These are phyloP conservation scores for Trapa bicornis DNA, from an alignment of 345 rosid genomes.

Conservation along the genomic window DNA sequence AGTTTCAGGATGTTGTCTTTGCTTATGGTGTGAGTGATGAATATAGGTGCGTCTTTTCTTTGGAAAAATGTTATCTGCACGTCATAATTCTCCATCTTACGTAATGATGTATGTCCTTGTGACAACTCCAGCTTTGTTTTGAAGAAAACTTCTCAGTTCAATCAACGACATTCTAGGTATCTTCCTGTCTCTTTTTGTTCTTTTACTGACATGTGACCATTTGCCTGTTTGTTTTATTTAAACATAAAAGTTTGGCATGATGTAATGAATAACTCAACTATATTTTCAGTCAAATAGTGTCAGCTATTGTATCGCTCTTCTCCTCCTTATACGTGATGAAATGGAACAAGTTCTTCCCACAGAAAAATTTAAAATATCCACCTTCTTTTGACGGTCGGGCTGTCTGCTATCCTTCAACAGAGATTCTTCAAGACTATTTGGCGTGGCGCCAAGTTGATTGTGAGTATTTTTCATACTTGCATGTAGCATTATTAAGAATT, in stretches of 20 bases:
- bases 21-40: constrained; percentile 88
- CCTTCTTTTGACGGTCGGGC: constrained; percentile 88
- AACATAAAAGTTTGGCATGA: not conserved
- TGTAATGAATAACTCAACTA: not conserved
- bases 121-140: constrained; percentile 50
- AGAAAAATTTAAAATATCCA: constrained; percentile 48
- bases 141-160: constrained; percentile 47
- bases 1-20: constrained; percentile 55
- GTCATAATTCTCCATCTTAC: not conserved
- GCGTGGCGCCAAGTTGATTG: constrained; percentile 99
- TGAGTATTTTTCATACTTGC: constrained; percentile 26
- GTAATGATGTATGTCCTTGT: not conserved
- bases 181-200: constrained; percentile 3
- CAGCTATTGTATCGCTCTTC: constrained; percentile 60
- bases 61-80: not conserved
- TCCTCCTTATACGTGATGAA: constrained; percentile 49
- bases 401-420: constrained; percentile 66
- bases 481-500: not conserved
- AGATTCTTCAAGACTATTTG: constrained; percentile 71
- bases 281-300: constrained; percentile 45
- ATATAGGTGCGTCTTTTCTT: constrained; percentile 47
- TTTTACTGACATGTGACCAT: not conserved
- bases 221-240: not conserved
- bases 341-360: constrained; percentile 75
- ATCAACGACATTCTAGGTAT: constrained; percentile 59